phyloP scores from a whole-genome alignment of 176 grass and related monocot species.

The Musa beccarii region DNA sequence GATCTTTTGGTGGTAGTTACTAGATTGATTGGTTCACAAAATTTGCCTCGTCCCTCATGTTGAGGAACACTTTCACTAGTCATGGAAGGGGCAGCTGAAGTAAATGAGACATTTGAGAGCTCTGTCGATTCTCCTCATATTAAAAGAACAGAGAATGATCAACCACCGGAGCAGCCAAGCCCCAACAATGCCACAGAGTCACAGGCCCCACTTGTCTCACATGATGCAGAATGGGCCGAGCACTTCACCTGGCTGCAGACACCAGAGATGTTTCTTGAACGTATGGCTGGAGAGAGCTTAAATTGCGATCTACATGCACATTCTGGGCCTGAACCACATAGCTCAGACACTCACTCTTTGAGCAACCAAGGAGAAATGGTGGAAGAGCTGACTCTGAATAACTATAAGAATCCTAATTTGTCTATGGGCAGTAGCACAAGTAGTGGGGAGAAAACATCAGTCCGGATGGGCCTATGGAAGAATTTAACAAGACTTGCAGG shows the following conservation, averaged over 20 bases:
- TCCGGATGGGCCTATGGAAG: conserved; percentile 61
- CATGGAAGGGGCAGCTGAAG: conserved; percentile 61
- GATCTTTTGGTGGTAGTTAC: neutral
- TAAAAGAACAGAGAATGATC: conserved; percentile 53
- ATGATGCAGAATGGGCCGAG: conserved; percentile 57
- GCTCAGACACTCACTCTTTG: conserved; percentile 25
- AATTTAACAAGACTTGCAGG: conserved; percentile 62
- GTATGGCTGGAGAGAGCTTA: conserved; percentile 22
- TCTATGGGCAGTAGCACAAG: conserved; percentile 48
- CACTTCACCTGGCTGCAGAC: conserved; percentile 59
- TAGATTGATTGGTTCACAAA: neutral
- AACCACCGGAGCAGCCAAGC: conserved; percentile 17
- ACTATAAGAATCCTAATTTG: conserved; percentile 37
- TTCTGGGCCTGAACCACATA: conserved; percentile 31
- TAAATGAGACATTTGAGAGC: conserved; percentile 25
- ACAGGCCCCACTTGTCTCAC: conserved; percentile 24
- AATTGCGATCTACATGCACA: conserved; percentile 7
- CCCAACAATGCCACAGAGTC: conserved; percentile 32
- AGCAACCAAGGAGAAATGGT: conserved; percentile 40
- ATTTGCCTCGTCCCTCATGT: neutral
- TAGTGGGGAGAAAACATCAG: conserved; percentile 34
- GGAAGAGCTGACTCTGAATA: conserved; percentile 79
- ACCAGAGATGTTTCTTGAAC: conserved; percentile 17
- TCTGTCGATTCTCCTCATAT: conserved; percentile 31
- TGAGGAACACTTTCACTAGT: neutral